Evolutionary conservation across 2,329 filamentous ascomycete species (phyloP).

Genomic region (Meredithiella fracta): DNA sequence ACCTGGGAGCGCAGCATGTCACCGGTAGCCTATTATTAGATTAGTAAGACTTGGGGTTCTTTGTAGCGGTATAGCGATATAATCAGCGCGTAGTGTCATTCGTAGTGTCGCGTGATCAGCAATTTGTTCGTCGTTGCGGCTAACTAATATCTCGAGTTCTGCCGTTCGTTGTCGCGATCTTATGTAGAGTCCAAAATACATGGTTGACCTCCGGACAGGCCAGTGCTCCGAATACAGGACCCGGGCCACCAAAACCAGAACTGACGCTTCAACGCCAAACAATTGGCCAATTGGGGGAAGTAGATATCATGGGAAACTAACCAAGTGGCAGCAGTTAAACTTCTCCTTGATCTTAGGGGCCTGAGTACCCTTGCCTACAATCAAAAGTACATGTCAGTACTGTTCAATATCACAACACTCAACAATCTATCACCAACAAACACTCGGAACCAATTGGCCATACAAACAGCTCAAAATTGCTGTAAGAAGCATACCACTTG

Average conservation of each 20-base stretch:
- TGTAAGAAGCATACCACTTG: neutral
- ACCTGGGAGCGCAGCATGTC: constrained; percentile 99
- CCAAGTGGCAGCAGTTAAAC: constrained; percentile 92
- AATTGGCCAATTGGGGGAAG: neutral
- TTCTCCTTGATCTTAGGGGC: constrained; percentile 96
- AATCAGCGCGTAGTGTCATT: neutral
- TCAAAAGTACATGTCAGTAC: constrained; percentile 6
- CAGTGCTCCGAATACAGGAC: no score
- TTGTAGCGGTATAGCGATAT: neutral
- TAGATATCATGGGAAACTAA: constrained; percentile 22
- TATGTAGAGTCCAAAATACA: neutral
- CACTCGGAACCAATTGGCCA: neutral
- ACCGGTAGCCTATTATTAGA: constrained; percentile 71
- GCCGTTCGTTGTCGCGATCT: no score
- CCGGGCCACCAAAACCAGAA: no score
- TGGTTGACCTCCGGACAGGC: no score
- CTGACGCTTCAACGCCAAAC: no score
- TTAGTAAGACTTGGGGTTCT: no score
- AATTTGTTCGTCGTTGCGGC: no score
- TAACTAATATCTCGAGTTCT: no score
- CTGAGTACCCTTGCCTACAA: constrained; percentile 89
- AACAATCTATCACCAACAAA: neutral
- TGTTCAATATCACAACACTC: neutral
- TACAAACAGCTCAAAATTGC: neutral
- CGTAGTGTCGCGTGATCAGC: no score